Evolutionary conservation across 1,139 yeast species (phyloP).

Genomic region (Candida sanyaensis): DNA sequence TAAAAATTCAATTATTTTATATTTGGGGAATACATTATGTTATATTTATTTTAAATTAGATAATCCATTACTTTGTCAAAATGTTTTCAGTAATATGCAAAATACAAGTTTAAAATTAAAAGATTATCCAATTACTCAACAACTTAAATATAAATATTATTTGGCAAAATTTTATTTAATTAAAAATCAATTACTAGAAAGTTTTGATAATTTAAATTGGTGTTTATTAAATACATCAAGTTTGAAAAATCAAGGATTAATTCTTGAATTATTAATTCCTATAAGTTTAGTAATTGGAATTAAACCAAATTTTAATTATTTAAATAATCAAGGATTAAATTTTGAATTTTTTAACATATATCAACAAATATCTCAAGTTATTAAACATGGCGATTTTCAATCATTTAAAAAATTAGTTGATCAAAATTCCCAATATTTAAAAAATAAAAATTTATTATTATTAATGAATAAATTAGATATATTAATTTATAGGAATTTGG

Average conservation of each 20-base stretch:
- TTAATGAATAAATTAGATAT: constrained; percentile 35
- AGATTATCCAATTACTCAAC: constrained; percentile 50
- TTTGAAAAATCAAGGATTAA: constrained; percentile 25
- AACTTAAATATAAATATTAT: constrained; percentile 66
- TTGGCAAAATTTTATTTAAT: constrained; percentile 66
- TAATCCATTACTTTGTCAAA: constrained; percentile 70
- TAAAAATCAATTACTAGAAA: constrained; percentile 56
- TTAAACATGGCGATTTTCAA: constrained; percentile 42
- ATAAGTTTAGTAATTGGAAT: constrained; percentile 56
- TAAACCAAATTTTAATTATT: constrained; percentile 36
- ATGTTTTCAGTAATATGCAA: constrained; percentile 74
- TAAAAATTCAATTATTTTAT: constrained; percentile 55
- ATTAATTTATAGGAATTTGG: constrained; percentile 48
- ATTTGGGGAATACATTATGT: constrained; percentile 60
- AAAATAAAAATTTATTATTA: constrained; percentile 32
- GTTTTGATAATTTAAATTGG: constrained; percentile 65
- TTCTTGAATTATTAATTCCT: constrained; percentile 54
- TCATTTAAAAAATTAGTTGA: constrained; percentile 32
- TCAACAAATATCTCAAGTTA: constrained; percentile 31
- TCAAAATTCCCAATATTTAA: constrained; percentile 35
- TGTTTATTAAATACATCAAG: constrained; percentile 42
- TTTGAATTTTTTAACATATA: constrained; percentile 35
- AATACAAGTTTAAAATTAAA: constrained; percentile 53
- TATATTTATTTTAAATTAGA: constrained; percentile 61
- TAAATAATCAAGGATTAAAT: constrained; percentile 7